Evolutionary conservation across 805 yeast species (phyloP), one percentile per base, ranked within the genome.

Genomic region (Lachancea sp.): DNA sequence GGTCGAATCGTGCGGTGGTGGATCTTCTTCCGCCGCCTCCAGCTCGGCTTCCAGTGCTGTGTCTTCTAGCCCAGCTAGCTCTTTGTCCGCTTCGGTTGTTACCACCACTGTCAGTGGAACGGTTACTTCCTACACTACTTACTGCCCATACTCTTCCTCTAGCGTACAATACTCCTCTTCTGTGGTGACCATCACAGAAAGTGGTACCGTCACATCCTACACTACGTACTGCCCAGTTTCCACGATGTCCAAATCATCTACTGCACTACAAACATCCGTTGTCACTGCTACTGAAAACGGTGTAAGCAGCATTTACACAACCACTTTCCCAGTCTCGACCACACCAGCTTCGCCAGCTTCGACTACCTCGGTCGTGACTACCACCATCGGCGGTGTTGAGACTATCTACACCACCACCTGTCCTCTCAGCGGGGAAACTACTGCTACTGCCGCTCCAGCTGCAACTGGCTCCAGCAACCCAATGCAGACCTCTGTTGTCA

Each of bases 1-100:
- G 18, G 50, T 48, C 4, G 54, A 53, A 35, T 29, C 44, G 7
- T 54, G 59, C 35, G 52, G 36, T 9, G 25, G 18, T 9, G 25
- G 31, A 6, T 19, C 39, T 20, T 21, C 11, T n/a, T 30, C 34
- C 16, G 34, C n/a, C 13, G 16, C 34, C 22, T 18, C 22, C 30
- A 9, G 17, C 30, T n/a, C n/a, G n/a, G n/a, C 16, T 3, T 22
- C 36, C 13, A 8, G 21, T 4, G 22, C 29, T 34, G 29, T 21
- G 19, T 34, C 36, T 29, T 13, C 18, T 17, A 13, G 18, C 25
- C 8, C 31, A 8, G n/a, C 16, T 13, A 28, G 18, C 25, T 33
- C 28, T 12, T 20, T 33, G 22, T 15, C 30, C 8, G 32, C 24
- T 24, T 35, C 41, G 29, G 43, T 35, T 25, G 38, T 30, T 26